These are phyloP conservation scores for Colletotrichum sp. DNA, from an alignment of 2,329 filamentous ascomycete species.

Conservation along the genomic window DNA sequence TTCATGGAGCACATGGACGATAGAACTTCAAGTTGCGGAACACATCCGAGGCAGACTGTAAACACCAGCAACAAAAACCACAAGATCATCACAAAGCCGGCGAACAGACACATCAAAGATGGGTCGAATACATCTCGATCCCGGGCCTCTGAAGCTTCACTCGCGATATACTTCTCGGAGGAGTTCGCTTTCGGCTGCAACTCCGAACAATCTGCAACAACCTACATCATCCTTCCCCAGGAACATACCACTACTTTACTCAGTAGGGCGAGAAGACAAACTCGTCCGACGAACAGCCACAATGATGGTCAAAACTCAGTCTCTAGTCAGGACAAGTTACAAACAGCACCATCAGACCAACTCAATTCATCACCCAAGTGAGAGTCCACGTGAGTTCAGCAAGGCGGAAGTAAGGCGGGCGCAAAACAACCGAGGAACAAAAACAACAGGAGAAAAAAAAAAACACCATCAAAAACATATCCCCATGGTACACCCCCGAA, in stretches of 20 bases:
- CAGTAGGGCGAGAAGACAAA: neutral
- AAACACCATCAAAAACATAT: neutral
- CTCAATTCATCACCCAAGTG: neutral
- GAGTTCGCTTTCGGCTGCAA: neutral
- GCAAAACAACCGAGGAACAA: neutral
- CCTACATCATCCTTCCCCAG: neutral
- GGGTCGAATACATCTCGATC: neutral
- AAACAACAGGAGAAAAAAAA: neutral
- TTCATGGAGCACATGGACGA: neutral
- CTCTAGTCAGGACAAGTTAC: neutral
- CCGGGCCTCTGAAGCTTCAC: neutral
- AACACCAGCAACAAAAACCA: neutral
- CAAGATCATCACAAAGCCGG: neutral
- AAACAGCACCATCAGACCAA: constrained; percentile 7
- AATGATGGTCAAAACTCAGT: neutral
- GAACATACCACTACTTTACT: neutral
- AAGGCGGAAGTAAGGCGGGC: constrained; percentile 1
- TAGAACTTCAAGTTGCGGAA: neutral
- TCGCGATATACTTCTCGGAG: neutral
- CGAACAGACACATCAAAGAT: neutral
- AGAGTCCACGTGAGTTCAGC: neutral
- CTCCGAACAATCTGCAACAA: neutral
- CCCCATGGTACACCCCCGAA: neutral
- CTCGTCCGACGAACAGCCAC: neutral
- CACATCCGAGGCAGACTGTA: neutral